phyloP scores from a whole-genome alignment of 2,329 filamentous ascomycete species.

The Zymoseptoria pseudotritici region DNA sequence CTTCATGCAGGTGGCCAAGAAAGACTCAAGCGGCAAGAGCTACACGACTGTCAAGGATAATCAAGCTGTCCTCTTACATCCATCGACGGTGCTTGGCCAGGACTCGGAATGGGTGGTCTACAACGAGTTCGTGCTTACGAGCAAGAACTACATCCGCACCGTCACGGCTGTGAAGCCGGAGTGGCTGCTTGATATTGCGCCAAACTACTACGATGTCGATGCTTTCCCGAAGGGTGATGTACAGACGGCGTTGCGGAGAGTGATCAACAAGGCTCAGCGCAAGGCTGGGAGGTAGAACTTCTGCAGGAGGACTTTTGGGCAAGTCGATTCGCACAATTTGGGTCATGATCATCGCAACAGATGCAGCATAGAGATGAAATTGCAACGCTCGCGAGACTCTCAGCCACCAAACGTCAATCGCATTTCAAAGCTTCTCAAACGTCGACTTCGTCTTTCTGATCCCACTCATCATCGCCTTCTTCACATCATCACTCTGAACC shows the following conservation, averaged over 20 bases:
- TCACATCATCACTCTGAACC: slow-evolving; percentile 18
- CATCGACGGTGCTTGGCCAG: slow-evolving; percentile 82
- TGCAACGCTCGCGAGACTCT: neutral
- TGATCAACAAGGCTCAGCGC: neutral
- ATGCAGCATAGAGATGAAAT: neutral
- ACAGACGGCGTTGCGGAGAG: neutral
- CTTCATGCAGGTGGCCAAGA: slow-evolving; percentile 90
- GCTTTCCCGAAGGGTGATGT: neutral
- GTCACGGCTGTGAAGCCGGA: slow-evolving; percentile 92
- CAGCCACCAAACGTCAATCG: neutral
- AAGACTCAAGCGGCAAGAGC: slow-evolving; percentile 81
- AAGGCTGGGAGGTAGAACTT: neutral
- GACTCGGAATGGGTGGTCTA: slow-evolving; percentile 96
- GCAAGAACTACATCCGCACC: slow-evolving; percentile 96
- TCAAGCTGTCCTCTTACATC: slow-evolving; percentile 91
- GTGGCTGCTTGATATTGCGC: slow-evolving; percentile 89
- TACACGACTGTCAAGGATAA: slow-evolving; percentile 97
- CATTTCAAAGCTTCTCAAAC: slow-evolving; percentile 17
- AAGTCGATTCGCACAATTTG: neutral
- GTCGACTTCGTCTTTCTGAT: slow-evolving; percentile 17
- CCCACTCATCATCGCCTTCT: slow-evolving; percentile 18
- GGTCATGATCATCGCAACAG: neutral
- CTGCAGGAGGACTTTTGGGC: neutral
- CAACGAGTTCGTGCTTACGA: slow-evolving; percentile 82
- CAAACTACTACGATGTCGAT: slow-evolving; percentile 94